Evolutionary conservation across 2,329 filamentous ascomycete species (phyloP).

Genomic region (Talaromyces sp.): DNA sequence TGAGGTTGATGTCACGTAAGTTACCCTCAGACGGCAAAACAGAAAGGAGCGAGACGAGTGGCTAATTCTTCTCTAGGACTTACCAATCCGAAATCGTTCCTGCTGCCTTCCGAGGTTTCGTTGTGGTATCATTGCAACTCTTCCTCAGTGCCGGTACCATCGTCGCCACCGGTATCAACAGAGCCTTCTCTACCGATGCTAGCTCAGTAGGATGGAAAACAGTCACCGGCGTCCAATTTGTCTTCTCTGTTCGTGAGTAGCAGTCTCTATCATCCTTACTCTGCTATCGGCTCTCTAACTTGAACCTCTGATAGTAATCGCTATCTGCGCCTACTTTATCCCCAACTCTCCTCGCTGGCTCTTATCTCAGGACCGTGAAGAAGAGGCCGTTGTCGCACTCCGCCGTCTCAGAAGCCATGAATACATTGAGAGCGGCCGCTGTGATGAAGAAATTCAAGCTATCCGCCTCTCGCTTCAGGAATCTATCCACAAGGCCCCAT

Average conservation of each 20-base stretch:
- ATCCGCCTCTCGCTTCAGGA: conserved; percentile 8
- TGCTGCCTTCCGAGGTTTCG: conserved; percentile 23
- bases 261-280: background rate
- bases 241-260: conserved; percentile 21
- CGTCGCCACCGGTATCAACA: conserved; percentile 23
- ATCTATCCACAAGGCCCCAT: conserved; percentile 21
- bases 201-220: conserved; percentile 18
- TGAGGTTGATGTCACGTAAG: background rate
- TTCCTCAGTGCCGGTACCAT: conserved; percentile 22
- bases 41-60: too few relatives aligned
- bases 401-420: conserved; percentile 16
- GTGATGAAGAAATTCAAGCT: background rate
- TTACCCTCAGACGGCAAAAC: background rate
- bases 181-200: conserved; percentile 17
- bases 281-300: background rate
- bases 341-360: conserved; percentile 63
- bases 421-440: background rate
- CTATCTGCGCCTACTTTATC: conserved; percentile 48
- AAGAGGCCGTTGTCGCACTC: conserved; percentile 56
- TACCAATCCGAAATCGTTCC: conserved; percentile 27
- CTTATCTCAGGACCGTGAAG: conserved; percentile 37
- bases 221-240: conserved; percentile 23
- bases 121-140: conserved; percentile 26
- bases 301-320: conserved; percentile 17
- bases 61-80: conserved; percentile 12